phyloP scores from a whole-genome alignment of 2,329 filamentous ascomycete genomes.

The Atkinsonella texensis region DNA sequence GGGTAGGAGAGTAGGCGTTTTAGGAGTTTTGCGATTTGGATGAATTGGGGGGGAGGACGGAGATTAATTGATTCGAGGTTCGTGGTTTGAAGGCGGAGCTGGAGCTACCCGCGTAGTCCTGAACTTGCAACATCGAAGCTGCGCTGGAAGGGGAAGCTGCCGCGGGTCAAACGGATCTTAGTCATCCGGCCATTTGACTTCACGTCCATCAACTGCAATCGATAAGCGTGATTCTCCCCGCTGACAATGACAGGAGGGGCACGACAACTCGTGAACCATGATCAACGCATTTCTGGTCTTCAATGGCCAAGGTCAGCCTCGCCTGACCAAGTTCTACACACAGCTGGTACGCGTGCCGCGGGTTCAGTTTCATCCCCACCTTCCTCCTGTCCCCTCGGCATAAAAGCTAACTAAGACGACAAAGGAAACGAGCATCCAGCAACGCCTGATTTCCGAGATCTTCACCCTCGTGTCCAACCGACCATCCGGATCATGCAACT shows the following conservation, averaged over 20 bases:
- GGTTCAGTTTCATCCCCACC: not conserved
- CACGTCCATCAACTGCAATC: not conserved
- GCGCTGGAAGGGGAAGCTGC: not conserved
- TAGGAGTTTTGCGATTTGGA: too few species aligned
- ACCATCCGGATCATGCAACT: conserved; percentile 88
- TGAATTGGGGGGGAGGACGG: not conserved
- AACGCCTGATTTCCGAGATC: conserved; percentile 93
- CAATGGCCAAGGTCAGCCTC: conserved; percentile 94
- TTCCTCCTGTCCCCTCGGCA: not conserved
- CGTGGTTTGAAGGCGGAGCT: not conserved
- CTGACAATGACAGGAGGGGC: not conserved
- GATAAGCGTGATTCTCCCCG: not conserved
- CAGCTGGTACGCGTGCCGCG: conserved; percentile 56
- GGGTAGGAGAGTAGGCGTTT: too few species aligned
- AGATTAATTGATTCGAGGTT: too few species aligned
- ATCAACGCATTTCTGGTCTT: conserved; percentile 98
- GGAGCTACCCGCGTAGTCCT: not conserved
- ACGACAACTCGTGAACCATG: conserved; percentile 41
- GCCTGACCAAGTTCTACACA: conserved; percentile 97
- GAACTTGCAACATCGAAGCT: not conserved
- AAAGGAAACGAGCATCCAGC: conserved; percentile 93
- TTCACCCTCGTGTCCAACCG: conserved; percentile 91
- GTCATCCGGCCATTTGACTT: not conserved
- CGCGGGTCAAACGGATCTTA: conserved; percentile 3
- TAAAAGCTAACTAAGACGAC: not conserved